Base-by-base conservation (phyloP, 2,329 filamentous ascomycete species). In the Scedosporium minutisporum region DNA sequence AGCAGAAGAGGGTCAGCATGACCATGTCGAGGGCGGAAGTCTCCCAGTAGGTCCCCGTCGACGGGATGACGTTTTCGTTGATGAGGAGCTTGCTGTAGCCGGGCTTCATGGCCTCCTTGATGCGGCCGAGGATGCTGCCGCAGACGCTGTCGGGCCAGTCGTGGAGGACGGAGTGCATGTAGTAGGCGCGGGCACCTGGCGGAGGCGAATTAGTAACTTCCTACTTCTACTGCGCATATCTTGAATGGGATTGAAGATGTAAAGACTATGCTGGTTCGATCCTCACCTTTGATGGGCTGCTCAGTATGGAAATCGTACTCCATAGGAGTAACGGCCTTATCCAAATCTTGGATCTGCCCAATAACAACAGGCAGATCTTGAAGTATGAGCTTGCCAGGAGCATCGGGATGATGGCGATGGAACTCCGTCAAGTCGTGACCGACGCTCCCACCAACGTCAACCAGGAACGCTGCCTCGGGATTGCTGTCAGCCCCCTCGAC, bases 361-460 rank as follows among this genome's bases (percentile, higher is more conserved):
- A 77, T 72, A 5, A 82, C 76, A 2, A 71, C 68, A 0, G 75
- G 73, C 6, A 78, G 69, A 64, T 84, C 82, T 65, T 84, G 79
- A 0, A 83, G 69, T 0, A 83, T 68, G 2, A 82, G 67, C 4
- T 73, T 70, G 1, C 80, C 80, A 0, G 75, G 73, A 0, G 70
- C 67, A 0, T 72, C 60, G 0, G 77, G 64, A 44, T 66, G 64
- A 12, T 68, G 63, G 48, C 66, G 69, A 33, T 66, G 61, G 29
- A 75, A 75, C 33, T 71, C 70, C 12, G 66, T 66, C 3, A 76
- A 62, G 57, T 76, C 72, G 55, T 76, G 72, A 0, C 75, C 74
- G 3, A 72, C 62, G 3, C 69, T 69, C 5, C 75, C 74, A 29
- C 69, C 74, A 10, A 76, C 64, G 51, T 77, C 75, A 0, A 76